Evolutionary conservation across 2,329 filamentous ascomycete species (phyloP), one percentile per base, ranked within the genome.

Genomic region (Triangularia verruculosa): DNA sequence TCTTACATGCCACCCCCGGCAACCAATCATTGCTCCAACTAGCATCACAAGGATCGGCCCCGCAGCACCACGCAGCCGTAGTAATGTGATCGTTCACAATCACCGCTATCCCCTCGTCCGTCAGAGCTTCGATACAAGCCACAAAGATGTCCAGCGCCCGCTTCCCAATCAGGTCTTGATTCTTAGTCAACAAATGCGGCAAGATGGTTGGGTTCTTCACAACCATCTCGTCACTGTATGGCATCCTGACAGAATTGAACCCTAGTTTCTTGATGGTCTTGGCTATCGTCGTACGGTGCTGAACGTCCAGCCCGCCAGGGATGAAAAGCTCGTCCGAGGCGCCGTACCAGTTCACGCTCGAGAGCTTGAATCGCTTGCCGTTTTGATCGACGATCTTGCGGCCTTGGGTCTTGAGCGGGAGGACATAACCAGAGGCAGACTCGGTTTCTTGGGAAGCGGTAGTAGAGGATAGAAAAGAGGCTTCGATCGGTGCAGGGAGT

Each of bases 71-170:
- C 6, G 83, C 83, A 9, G 87, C 85, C 55, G 82, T 82, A 1
- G 88, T 90, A 73, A 90, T 90, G 74, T 90, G 88, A 74, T 90
- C 86, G 77, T 90, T 90, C 66, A 89, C 75, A 57, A 90, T 86
- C 61, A 90, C 87, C 22, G 86, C 84, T 59, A 90, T 74, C 22
- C 86, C 87, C 11, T 81, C 84, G 27, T 84, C 81, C 8, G 87
- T 89, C 70, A 90, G 76, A 11, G 85, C 79, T 56, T 79, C 76
- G 27, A 87, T 81, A 43, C 84, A 83, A 4, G 86, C 86, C 64
- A 81, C 80, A 68, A 85, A 85, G 4, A 90, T 76, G 67, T 89
- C 87, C 66, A 90, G 72, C 6, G 87, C 87, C 53, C 78, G 78
- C 58, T 77, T 71, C 1, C 84, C 84, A 8, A 82, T 73, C 11